Base-by-base conservation (phyloP, 2,329 filamentous ascomycete species). In the Fulvia fulva region DNA sequence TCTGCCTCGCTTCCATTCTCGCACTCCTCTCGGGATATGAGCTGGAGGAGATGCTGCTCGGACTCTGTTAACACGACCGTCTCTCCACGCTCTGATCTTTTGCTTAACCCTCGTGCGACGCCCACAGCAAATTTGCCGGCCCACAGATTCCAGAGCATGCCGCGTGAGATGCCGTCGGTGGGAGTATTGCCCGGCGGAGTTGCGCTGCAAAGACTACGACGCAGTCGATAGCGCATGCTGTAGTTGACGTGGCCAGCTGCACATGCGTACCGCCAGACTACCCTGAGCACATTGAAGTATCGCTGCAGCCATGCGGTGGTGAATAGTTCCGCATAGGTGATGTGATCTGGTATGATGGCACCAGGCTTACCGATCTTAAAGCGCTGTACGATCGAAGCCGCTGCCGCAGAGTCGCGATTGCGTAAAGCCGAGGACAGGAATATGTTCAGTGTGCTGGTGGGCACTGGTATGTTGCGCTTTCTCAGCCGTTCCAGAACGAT, bases 181-280 rank as follows among this genome's bases (percentile, higher is more conserved):
- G 23, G 5, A 32, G 16, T n/a, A 19, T 37, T 56, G 41, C 32
- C 34, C 37, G 21, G 25, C 23, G 56, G 57, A 12, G 54, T 32
- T 41, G 47, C 53, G 37, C 30, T 30, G 0, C 47, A 11, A 46
- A 68, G 28, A 47, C 60, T 67, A 3, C 30, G 16, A 5, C 52
- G 19, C 16, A 70, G 58, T 28, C 53, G 57, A 21, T 41, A 19
- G 5, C 53, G 41, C 49, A 67, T 59, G 4, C 23, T 6, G n/a
- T 43, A 52, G 4, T 49, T 47, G 5, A 68, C 61, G 16, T 68
- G 53, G 3, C 69, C 69, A 21, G 58, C 51, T 16, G 63, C 60
- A 56, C 69, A 72, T 16, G 70, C 70, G 57, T 73, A 71, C 7
- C 68, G 65, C 71, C 71, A 74, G 19, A 73, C 55, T 1, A 72